Evolutionary conservation across 768 basidiomycete genomes (phyloP), one percentile per base, ranked within the genome.

Genomic region (Hygrocybe coccinea): DNA sequence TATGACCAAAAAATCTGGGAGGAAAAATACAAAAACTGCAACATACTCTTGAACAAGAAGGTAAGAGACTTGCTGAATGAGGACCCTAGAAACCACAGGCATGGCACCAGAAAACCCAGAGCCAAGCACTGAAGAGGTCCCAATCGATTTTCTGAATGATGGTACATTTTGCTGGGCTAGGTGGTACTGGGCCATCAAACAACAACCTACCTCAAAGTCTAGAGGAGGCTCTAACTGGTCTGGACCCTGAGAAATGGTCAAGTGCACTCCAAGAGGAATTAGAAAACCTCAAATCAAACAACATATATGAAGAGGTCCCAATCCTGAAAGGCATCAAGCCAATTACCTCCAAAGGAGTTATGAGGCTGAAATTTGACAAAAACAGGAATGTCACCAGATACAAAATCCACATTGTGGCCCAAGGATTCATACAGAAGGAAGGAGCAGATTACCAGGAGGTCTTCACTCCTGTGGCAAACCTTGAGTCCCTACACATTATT

Each of bases 341-440:
- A 12, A 46, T 46, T 5, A 19, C 44, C 11, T 46, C 44, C 15
- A 46, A 46, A 22, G 17, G 11, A 19, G 44, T 46, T 5, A n/a
- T 46, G 21, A 17, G 44, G 11, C n/a, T 46, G 11, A 46, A 46
- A 21, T 22, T 46, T 12, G 44, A 46, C 44, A 21, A 21, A 46
- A 46, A 53, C 29, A 47, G 57, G 11, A 35, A 49, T 3, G 34
- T 53, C 36, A 25, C 21, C 24, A 33, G 46, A 10, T 48, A 52
- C 25, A 78, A 75, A 57, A 69, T 29, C 29, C 29, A 8, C 29
- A 29, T 29, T 29, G 29, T 29, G 3, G 71, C 67, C 0, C 63
- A 66, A 38, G 69, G 68, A 48, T 78, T 70, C 60, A 60, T 68
- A 1, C 75, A 79, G 55, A 60, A 60, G 43, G 67, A 65, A 21